Evolutionary conservation across 192 early-diverging fungal species (phyloP), one percentile per base, ranked within the genome.

Genomic region (Phlyctochytrium bullatum): DNA sequence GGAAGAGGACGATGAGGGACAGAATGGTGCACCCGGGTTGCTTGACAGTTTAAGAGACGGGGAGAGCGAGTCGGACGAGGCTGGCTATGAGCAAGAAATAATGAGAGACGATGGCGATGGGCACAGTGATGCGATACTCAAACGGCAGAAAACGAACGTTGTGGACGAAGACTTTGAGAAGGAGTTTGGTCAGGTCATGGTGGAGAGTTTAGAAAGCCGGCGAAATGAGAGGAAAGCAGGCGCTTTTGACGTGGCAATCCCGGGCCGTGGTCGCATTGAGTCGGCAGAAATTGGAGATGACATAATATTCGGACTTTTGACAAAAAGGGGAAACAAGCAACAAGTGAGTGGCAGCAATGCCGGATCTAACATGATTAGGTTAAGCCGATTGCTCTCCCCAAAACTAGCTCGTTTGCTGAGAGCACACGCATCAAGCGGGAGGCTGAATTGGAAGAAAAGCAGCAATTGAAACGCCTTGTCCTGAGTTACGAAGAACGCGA

Each of bases 401-500:
- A 87, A 20, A 84, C 92, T 76, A 94, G 90, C 64, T 77, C 82
- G 23, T 88, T 99, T 69, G 97, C 91, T 0, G 77, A 88, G 57
- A 92, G 81, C 61, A 89, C 94, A 4, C 78, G 89, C 17, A 84
- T 81, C 35, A 93, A 95, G 68, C 91, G 93, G 70, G 90, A 95
- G 75, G 89, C 89, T 20, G 91, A 92, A 28, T 83, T 90, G 54
- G 90, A 91, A 60, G 96, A 98, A 73, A 90, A 92, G 63, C 86
- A 85, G 61, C 90, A 93, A 47, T 79, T 99, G 71, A 99, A 99
- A 75, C 79, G 88, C 66, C 74, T 98, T 31, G 97, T 99, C 10
- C 80, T 99, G 28, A 90, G 85, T 69, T 98, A 96, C 57, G 93
- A 97, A 68, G 87, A 91, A 58, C 74, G 89, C 30, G 92, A 93